Conservation (phyloP, 2,329 filamentous ascomycete genomes). For the Orbilia oligospora region DNA sequence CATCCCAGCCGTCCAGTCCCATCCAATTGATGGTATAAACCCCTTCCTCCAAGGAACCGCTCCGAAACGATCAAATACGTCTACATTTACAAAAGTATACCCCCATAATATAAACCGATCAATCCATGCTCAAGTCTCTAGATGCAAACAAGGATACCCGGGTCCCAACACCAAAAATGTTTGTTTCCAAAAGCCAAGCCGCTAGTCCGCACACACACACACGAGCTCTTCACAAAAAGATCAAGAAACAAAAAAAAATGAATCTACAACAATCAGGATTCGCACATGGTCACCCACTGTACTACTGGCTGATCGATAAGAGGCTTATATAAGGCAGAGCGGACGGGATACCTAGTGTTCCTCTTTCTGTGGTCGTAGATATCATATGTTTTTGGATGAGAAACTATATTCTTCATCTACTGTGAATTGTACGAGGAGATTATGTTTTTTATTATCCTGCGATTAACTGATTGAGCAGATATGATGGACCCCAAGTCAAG, state of each 20-base stretch:
- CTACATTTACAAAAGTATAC: neutral
- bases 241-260: neutral
- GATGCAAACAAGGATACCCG: too few relatives aligned
- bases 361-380: conserved; percentile 1
- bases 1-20: neutral
- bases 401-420: neutral
- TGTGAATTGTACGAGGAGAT: too few relatives aligned
- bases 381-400: neutral
- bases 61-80: neutral
- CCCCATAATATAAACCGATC: neutral
- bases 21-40: conserved; percentile 1
- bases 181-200: neutral
- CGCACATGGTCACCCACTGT: too few relatives aligned
- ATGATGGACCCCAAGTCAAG: too few relatives aligned
- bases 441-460: too few relatives aligned
- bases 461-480: too few relatives aligned
- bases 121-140: conserved; percentile 13
- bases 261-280: too few relatives aligned
- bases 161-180: neutral
- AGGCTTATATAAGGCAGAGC: conserved; percentile 4
- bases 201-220: too few relatives aligned
- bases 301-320: too few relatives aligned
- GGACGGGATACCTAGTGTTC: neutral
- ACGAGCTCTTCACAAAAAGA: neutral
- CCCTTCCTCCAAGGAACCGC: neutral